Base-by-base conservation (phyloP, 164 flowering plant genomes). In the Warburgia ugandensis region DNA sequence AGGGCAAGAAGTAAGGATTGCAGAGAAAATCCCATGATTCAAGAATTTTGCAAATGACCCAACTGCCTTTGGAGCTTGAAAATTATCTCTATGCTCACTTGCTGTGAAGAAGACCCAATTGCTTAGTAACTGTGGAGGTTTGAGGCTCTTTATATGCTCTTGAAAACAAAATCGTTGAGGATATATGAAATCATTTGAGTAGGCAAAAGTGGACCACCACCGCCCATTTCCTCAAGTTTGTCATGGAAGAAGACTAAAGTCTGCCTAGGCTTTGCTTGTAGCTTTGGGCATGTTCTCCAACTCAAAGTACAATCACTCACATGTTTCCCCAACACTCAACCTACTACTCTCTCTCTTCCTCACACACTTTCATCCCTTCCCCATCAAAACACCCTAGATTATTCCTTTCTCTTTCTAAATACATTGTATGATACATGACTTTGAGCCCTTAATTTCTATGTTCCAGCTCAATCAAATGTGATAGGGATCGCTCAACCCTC, bases 361-460 rank as follows among this genome's bases (percentile, higher is more conserved):
- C 68, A 49, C 46, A 6, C 27, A 5, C 20, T 22, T 22, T 42
- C 8, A 27, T 32, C 46, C 46, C 49, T 54, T 47, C 49, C 56
- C 63, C 75, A 65, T 65, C 68, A 61, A 53, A 76, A 75, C 94
- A 85, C 83, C 68, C 89, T 85, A 89, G 76, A 75, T 80, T 72
- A 76, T 80, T 80, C 86, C 77, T 60, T 59, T 63, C 55, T 53
- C 64, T 52, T 48, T 58, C 19, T 54, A 48, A 58, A 41, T 41
- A 37, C 55, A 52, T 14, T 48, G 40, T 63, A 38, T 51, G 46
- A 30, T 35, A 54, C 48, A 28, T 38, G 37, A 39, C 19, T 37
- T 26, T 32, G 37, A 53, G 36, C 30, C 39, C 32, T 54, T 43
- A 50, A 47, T 33, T 52, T 59, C 58, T 41, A 20, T 54, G 33